Evolutionary conservation across 495 filamentous ascomycete genomes (phyloP), one percentile per base, ranked within the genome.

Genomic region (Aspergillus saccharolyticus): DNA sequence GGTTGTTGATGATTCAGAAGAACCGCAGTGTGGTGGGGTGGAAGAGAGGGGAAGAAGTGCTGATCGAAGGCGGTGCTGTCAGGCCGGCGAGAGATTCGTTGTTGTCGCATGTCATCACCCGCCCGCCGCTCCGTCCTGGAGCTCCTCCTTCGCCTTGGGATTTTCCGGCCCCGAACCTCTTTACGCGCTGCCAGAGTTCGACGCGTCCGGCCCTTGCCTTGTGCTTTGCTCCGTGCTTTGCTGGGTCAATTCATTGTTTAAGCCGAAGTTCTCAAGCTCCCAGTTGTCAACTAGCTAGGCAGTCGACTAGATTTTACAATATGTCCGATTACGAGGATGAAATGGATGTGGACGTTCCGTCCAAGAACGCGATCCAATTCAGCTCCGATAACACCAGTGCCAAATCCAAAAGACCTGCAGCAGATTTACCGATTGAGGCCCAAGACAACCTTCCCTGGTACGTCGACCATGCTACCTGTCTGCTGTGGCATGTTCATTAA

Each of bases 311-410:
- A 10, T 30, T 30, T 30, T 30, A 4, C 68, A 81, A 57, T 7
- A 97, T 97, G 92, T 96, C 92, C 0, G 92, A 96, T 72, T 87
- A 81, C 68, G 91, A 91, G 60, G 92, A 96, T 73, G 89, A 90
- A 57, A 93, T 94, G 85, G 94, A 97, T 67, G 83, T 85, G 63
- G 83, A 85, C 71, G 85, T 81, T 52, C 78, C 82, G 28, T 72
- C 78, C 48, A 77, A 78, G 55, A 79, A 85, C 50, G 75, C 78
- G 21, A 78, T 86, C 62, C 66, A 83, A 30, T 78, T 86, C 74
- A 71, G 71, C 64, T 66, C 74, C 60, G 67, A 86, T 57, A 72
- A 84, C 57, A 69, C 83, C 73, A 85, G 84, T 50, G 78, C 82
- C 28, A 97, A 97, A 66, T 88, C 89, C 59, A 98, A 97, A 72